A percentile compares a stretch with the other conserved stretches of the same genome.
These are phyloP conservation scores for Phytophthora sp. DNA, from an alignment of 352 stramenopile genomes.

Conservation along the genomic window DNA sequence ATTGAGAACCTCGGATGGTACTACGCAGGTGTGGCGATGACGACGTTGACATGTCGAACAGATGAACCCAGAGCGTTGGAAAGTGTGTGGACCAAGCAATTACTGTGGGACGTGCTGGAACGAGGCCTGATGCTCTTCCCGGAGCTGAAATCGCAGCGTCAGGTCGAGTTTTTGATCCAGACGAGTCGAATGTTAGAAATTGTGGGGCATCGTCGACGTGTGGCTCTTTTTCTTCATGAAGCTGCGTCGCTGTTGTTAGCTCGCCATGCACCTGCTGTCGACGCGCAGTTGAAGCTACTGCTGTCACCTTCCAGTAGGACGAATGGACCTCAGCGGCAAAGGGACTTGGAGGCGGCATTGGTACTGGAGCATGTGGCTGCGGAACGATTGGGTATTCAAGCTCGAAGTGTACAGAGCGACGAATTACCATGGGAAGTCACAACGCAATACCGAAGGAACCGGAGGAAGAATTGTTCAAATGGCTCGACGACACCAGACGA, in stretches of 20 bases:
- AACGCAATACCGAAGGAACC: conserved; percentile 36
- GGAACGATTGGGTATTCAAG: conserved; percentile 52
- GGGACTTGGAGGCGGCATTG: conserved; percentile 67
- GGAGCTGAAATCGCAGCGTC: conserved; percentile 53
- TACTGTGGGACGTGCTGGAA: conserved; percentile 76
- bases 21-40: conserved; percentile 55
- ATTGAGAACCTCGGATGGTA: conserved; percentile 79
- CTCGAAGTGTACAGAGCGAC: background rate
- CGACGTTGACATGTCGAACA: conserved; percentile 17
- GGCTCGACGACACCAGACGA: conserved; percentile 29
- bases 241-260: conserved; percentile 53
- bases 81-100: conserved; percentile 68
- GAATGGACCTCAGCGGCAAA: conserved; percentile 33
- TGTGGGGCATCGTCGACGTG: conserved; percentile 63
- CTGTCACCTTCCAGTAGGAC: conserved; percentile 34
- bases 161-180: conserved; percentile 72
- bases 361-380: conserved; percentile 62
- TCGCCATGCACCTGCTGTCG: conserved; percentile 33
- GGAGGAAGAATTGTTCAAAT: conserved; percentile 26
- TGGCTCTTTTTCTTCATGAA: conserved; percentile 81
- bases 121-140: conserved; percentile 59
- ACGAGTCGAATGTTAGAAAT: conserved; percentile 70
- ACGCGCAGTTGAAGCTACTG: conserved; percentile 21
- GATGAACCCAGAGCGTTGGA: conserved; percentile 55
- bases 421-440: conserved; percentile 53